Percentiles rank a stretch among this genome's conserved stretches.
phyloP scores from a whole-genome alignment of 2,329 filamentous ascomycete species.

The Cercospora sp. region DNA sequence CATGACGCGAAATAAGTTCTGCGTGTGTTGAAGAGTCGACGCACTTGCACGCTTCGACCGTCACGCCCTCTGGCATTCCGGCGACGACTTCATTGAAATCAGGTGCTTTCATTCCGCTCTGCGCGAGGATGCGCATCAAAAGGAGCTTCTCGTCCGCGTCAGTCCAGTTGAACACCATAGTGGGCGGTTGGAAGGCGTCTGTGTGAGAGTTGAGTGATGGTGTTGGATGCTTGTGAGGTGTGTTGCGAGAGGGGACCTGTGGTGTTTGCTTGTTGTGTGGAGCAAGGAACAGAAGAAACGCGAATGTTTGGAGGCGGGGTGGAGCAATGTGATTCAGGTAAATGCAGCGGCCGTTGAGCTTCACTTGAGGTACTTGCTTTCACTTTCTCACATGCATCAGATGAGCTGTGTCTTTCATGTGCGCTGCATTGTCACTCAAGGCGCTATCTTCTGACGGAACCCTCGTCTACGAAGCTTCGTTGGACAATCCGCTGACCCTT shows the following conservation, averaged over 20 bases:
- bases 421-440: neutral
- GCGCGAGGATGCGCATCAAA: slow-evolving; percentile 6
- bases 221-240: neutral
- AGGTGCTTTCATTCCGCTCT: neutral
- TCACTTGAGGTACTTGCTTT: neutral
- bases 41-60: slow-evolving; percentile 9
- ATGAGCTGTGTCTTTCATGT: neutral
- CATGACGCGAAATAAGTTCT: neutral
- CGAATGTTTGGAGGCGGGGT: neutral
- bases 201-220: neutral
- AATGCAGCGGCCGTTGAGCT: neutral
- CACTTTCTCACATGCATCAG: neutral
- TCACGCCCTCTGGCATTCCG: slow-evolving; percentile 2
- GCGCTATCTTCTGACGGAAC: neutral
- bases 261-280: neutral
- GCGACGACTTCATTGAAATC: slow-evolving; percentile 9
- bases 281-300: neutral
- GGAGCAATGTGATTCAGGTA: neutral
- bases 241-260: neutral
- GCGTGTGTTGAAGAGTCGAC: neutral
- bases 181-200: neutral
- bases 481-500: neutral
- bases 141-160: slow-evolving; percentile 13
- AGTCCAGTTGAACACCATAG: slow-evolving; percentile 10
- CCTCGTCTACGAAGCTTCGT: neutral